These are phyloP conservation scores for Clarireedia paspali DNA, from an alignment of 2,329 filamentous ascomycete genomes.

Conservation along the genomic window DNA sequence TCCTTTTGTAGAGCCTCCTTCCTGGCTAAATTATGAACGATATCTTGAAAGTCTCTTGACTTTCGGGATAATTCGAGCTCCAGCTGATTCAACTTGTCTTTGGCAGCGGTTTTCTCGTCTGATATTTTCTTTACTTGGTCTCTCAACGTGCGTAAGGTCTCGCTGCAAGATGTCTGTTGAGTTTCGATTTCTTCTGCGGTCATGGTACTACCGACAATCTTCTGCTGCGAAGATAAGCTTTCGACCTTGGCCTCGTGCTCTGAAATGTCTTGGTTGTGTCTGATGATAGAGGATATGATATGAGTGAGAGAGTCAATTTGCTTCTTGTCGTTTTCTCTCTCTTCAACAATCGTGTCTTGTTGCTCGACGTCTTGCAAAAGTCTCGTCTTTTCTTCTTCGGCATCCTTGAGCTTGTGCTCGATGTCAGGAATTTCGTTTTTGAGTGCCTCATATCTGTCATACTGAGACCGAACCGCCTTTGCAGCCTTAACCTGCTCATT, in stretches of 20 bases:
- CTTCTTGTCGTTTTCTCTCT: constrained; percentile 56
- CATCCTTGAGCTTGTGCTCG: constrained; percentile 52
- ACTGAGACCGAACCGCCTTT: constrained; percentile 55
- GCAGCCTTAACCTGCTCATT: constrained; percentile 49
- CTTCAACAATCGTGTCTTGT: constrained; percentile 57
- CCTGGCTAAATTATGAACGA: constrained; percentile 70
- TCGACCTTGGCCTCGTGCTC: constrained; percentile 67
- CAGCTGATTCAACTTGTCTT: constrained; percentile 57
- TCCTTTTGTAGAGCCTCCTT: constrained; percentile 64
- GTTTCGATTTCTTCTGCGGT: constrained; percentile 80
- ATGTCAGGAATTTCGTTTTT: constrained; percentile 61
- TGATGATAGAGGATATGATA: constrained; percentile 67
- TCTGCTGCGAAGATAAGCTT: constrained; percentile 68
- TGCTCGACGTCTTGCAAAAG: constrained; percentile 57
- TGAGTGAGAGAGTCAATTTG: constrained; percentile 71
- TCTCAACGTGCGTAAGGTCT: constrained; percentile 59
- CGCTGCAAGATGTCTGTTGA: constrained; percentile 58
- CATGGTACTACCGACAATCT: constrained; percentile 54
- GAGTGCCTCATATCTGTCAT: constrained; percentile 68
- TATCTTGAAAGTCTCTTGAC: constrained; percentile 62
- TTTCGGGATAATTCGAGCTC: constrained; percentile 74
- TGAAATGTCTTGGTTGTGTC: constrained; percentile 63
- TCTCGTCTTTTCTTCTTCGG: constrained; percentile 53
- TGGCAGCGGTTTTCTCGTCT: constrained; percentile 63
- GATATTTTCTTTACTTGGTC: constrained; percentile 57